These are phyloP conservation scores for Cutaneotrichosporon spelunceum DNA, from an alignment of 1,284 basidiomycete species.

Conservation along the genomic window DNA sequence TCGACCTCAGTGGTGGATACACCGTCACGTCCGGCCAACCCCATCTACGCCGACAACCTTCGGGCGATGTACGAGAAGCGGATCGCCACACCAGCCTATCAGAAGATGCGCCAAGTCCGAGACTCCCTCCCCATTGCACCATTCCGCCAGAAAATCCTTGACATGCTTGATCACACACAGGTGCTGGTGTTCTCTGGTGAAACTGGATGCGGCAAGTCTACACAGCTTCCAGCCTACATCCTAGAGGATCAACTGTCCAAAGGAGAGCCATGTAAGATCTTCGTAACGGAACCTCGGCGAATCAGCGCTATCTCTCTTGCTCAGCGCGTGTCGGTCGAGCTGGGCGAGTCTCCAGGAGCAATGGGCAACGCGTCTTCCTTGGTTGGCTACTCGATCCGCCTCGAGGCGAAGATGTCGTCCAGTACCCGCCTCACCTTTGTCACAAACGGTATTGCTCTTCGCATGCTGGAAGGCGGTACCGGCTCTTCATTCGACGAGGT, in stretches of 20 bases:
- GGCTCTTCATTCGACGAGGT: slow-evolving; percentile 87
- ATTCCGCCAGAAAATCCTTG: slow-evolving; percentile 73
- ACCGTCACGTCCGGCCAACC: not conserved
- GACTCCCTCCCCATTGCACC: slow-evolving; percentile 80
- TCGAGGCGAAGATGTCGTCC: slow-evolving; percentile 82
- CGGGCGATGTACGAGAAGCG: slow-evolving; percentile 62
- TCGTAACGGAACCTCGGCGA: slow-evolving; percentile 91
- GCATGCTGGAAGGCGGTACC: slow-evolving; percentile 75
- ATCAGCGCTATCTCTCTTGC: slow-evolving; percentile 98
- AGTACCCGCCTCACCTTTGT: slow-evolving; percentile 80
- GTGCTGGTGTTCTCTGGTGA: slow-evolving; percentile 93
- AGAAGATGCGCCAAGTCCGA: slow-evolving; percentile 65
- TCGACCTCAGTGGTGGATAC: not conserved
- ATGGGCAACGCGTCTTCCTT: slow-evolving; percentile 77
- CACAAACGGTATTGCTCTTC: slow-evolving; percentile 92
- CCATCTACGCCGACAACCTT: slow-evolving; percentile 49
- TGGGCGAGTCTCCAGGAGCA: slow-evolving; percentile 79
- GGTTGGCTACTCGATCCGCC: slow-evolving; percentile 90
- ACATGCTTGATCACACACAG: slow-evolving; percentile 71
- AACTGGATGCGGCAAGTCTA: slow-evolving; percentile 98
- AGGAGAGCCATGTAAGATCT: slow-evolving; percentile 85
- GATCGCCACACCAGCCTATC: slow-evolving; percentile 65
- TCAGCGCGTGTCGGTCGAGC: slow-evolving; percentile 87
- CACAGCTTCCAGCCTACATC: slow-evolving; percentile 92
- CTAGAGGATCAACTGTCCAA: slow-evolving; percentile 82